Conservation (phyloP, 2,329 filamentous ascomycete species). For the Cadophora luteo-olivacea region DNA sequence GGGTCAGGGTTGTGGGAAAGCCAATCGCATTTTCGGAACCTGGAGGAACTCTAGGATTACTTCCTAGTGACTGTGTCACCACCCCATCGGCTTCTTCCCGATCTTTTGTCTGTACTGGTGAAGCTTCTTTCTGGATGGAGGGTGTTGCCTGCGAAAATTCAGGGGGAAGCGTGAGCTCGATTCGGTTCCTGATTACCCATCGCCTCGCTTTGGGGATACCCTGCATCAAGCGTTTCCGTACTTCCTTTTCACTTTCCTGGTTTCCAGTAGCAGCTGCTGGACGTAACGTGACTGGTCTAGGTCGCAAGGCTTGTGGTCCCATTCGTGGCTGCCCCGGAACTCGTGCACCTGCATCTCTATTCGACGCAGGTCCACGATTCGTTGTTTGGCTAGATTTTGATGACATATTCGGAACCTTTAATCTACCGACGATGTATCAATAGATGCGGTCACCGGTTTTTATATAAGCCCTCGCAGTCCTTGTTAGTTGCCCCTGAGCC, state of each 20-base stretch:
- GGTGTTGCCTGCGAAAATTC: background rate
- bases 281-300: background rate
- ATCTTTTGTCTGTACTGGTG: background rate
- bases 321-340: background rate
- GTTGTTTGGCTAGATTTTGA: background rate
- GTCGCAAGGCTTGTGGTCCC: background rate
- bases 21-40: background rate
- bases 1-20: background rate
- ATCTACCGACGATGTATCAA: background rate
- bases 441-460: background rate
- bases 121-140: background rate
- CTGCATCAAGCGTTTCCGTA: conserved; percentile 4
- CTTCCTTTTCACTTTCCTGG: conserved; percentile 3
- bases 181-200: conserved; percentile 5
- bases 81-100: background rate
- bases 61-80: background rate
- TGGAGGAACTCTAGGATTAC: background rate
- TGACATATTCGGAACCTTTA: background rate
- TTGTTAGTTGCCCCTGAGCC: background rate
- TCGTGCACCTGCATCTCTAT: background rate
- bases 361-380: background rate
- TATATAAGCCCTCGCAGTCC: background rate
- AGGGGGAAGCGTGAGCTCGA: conserved; percentile 2
- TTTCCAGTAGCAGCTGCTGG: background rate
- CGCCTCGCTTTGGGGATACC: conserved; percentile 8